Base-by-base conservation (phyloP, 306 rosid species). In the Senna siamea region DNA sequence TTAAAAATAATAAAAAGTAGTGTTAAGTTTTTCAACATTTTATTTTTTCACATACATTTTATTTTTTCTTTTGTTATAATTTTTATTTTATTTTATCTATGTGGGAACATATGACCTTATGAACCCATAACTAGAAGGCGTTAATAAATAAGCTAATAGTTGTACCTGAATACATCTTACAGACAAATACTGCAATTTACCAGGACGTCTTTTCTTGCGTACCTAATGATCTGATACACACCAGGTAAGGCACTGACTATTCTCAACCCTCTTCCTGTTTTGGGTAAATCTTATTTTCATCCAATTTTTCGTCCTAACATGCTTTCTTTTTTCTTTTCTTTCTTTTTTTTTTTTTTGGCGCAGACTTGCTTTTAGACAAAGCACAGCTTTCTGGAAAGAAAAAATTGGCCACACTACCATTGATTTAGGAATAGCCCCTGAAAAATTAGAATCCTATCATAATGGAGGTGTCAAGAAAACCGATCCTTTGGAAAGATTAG, bases 141-240 rank as follows among this genome's bases (percentile, higher is more conserved):
- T 1, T 17, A 34, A 58, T 3, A 56, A 38, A 37, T 9, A 61
- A 34, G 66, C 62, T 81, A 66, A 84, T 38, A 37, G 32, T 78
- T 73, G 44, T 60, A 46, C 59, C n/a, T 69, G 78, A 57, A 30
- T 23, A 57, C 35, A 43, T 87, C 77, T 56, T 63, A 57, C 93
- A 95, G 99, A 84, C 93, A 78, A 95, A 95, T 81, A 88, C 98
- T 2, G 11, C 93, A 37, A 86, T 95, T 84, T 95, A 84, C 81
- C 93, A 95, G 80, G 99, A 92, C 70, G 98, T 95, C 54, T 90
- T 95, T 79, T 84, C 92, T 66, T 95, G 99, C 80, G 75, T 90
- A 66, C 99, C 99, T 9, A 95, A 87, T 57, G 97, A 95, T 86
- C 89, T 95, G 64, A 86, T 95, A 78, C 93, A 86, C 81, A 85